Evolutionary conservation across 495 filamentous ascomycete genomes (phyloP), one percentile per base, ranked within the genome.

Genomic region (Penicillium alfredii): DNA sequence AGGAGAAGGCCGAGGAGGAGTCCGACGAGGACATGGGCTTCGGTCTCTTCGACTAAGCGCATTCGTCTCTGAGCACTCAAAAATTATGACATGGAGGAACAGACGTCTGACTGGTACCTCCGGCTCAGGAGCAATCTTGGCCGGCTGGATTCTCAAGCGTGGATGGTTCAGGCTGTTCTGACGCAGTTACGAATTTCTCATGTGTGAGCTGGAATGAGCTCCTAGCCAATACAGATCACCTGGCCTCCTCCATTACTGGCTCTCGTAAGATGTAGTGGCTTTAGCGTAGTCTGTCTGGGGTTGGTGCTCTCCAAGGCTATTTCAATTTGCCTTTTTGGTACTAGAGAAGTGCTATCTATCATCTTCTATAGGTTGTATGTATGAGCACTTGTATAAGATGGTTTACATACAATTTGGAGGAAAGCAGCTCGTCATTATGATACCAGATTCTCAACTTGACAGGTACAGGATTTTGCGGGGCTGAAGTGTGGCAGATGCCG

Each of bases 11-110:
- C 58, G 74, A 81, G 60, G 80, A 86, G 68, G 92, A 97, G 79
- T 97, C 92, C 61, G 92, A 99, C 70, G 92, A 99, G 64, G 92
- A 99, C 64, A 99, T 99, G 92, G 92, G 92, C 61, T 95, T 99
- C 77, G 92, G 92, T 83, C 88, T 99, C 42, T 97, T 97, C 83
- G 90, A 96, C 75, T 96, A 72, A 67, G 52, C 52, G 51, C 52
- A 29, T 52, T 52, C 38, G 21, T 40, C 38, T 10, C 31, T 18
- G 35, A 42, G 40, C 26, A 14, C 38, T 49, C 49, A 40, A 58
- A 58, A 60, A 56, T 42, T 38, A 46, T 40, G 38, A 47, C 37
- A 46, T 50, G 58, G 59, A 41, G 58, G 61, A 51, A 44, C 49
- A 59, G 61, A 56, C 37, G 46, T 63, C 61, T 63, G 58, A 54